These are phyloP conservation scores for Penicillium crustosum DNA, from an alignment of 2,329 filamentous ascomycete genomes.

Conservation along the genomic window DNA sequence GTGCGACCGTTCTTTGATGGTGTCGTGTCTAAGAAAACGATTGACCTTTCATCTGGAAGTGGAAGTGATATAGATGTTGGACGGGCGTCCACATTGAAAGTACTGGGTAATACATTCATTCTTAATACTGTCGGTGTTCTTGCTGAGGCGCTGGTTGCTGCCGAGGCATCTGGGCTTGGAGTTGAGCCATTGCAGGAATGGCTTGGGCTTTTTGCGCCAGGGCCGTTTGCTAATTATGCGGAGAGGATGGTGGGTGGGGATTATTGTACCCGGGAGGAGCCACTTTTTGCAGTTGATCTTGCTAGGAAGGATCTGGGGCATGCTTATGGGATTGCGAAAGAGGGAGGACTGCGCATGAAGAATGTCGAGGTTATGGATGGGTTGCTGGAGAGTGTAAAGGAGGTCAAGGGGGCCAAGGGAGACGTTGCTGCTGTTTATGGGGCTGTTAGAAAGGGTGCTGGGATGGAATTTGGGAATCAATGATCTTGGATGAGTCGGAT, in stretches of 20 bases:
- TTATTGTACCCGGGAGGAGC: slow-evolving; percentile 72
- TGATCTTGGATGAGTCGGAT: background rate
- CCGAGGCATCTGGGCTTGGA: slow-evolving; percentile 78
- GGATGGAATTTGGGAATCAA: slow-evolving; percentile 70
- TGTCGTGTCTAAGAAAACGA: slow-evolving; percentile 57
- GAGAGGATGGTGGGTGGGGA: slow-evolving; percentile 72
- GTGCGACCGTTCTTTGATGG: slow-evolving; percentile 70
- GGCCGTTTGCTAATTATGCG: slow-evolving; percentile 72
- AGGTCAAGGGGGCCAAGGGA: slow-evolving; percentile 66
- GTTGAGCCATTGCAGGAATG: slow-evolving; percentile 68
- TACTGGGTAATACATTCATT: slow-evolving; percentile 85
- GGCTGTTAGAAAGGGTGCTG: slow-evolving; percentile 70
- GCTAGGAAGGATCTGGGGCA: slow-evolving; percentile 81
- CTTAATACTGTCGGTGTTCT: slow-evolving; percentile 78
- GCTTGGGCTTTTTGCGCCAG: slow-evolving; percentile 71
- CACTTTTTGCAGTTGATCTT: slow-evolving; percentile 79
- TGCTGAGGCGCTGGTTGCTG: slow-evolving; percentile 73
- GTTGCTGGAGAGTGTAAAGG: slow-evolving; percentile 68
- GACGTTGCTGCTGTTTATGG: slow-evolving; percentile 85
- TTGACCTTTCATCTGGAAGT: slow-evolving; percentile 20
- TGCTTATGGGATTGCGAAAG: slow-evolving; percentile 65
- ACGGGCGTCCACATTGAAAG: slow-evolving; percentile 70
- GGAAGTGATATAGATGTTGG: slow-evolving; percentile 68
- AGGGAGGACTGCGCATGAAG: slow-evolving; percentile 61
- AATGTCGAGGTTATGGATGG: slow-evolving; percentile 66